A percentile compares a stretch with the other conserved stretches of the same genome.
Evolutionary conservation across 306 rosid genomes (phyloP).

Genomic region (Luffa aegyptiaca): DNA sequence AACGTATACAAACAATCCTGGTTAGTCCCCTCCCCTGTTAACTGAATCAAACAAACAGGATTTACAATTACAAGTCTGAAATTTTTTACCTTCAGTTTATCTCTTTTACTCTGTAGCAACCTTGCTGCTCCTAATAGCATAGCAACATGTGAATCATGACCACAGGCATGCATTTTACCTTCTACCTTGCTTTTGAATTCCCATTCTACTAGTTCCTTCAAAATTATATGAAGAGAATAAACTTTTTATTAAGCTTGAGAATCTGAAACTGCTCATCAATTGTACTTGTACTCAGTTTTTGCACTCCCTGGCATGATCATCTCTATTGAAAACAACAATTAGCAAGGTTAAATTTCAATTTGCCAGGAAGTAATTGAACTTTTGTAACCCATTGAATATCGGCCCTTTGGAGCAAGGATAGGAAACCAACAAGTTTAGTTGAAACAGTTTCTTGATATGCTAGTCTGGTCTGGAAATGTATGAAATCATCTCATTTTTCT

Average conservation of each 20-base stretch:
- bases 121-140: constrained; percentile 52
- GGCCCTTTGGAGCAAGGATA: background rate
- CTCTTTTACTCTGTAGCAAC: constrained; percentile 27
- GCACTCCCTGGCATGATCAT: background rate
- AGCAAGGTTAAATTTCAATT: background rate
- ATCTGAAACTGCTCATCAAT: background rate
- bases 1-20: background rate
- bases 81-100: constrained; percentile 2
- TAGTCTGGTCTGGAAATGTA: background rate
- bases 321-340: background rate
- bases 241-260: background rate
- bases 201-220: constrained; percentile 43
- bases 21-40: background rate
- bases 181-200: constrained; percentile 38
- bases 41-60: background rate
- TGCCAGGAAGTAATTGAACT: background rate
- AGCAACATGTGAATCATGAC: constrained; percentile 46
- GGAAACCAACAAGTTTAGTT: background rate
- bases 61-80: background rate
- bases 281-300: background rate
- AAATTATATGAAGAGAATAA: background rate
- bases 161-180: constrained; percentile 45
- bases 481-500: background rate
- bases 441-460: background rate
- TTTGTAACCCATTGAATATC: background rate